Evolutionary conservation across 768 basidiomycete species (phyloP).

Genomic region (Omphalotus guepiniiformis): DNA sequence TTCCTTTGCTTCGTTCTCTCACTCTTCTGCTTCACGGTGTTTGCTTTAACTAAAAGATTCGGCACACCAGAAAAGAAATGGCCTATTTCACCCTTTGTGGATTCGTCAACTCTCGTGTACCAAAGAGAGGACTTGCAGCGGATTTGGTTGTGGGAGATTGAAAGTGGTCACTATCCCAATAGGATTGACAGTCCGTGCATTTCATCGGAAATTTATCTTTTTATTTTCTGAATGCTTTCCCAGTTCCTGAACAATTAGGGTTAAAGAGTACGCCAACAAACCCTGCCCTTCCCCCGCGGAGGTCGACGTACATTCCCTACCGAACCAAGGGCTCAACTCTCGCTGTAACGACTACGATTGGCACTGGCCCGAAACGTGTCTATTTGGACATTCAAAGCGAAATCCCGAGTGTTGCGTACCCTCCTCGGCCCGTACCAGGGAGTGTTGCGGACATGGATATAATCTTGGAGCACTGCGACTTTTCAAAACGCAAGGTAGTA

Average conservation of each 20-base stretch:
- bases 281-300: slow-evolving; percentile 65
- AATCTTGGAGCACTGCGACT: slow-evolving; percentile 92
- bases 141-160: slow-evolving; percentile 96
- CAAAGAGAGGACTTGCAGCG: slow-evolving; percentile 75
- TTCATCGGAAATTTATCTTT: not conserved
- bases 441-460: slow-evolving; percentile 86
- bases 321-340: slow-evolving; percentile 15
- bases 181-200: slow-evolving; percentile 59
- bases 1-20: slow-evolving; percentile 42
- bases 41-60: slow-evolving; percentile 59
- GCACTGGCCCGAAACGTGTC: slow-evolving; percentile 71
- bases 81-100: slow-evolving; percentile 48
- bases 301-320: slow-evolving; percentile 39
- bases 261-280: slow-evolving; percentile 56
- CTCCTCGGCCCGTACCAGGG: slow-evolving; percentile 81
- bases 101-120: slow-evolving; percentile 71
- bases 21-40: slow-evolving; percentile 46
- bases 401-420: slow-evolving; percentile 68
- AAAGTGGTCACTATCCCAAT: slow-evolving; percentile 93
- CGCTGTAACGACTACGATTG: slow-evolving; percentile 47
- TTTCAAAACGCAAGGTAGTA: slow-evolving; percentile 68
- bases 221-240: slow-evolving; percentile 10
- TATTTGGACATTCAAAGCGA: slow-evolving; percentile 70
- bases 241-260: slow-evolving; percentile 71
- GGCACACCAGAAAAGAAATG: slow-evolving; percentile 59